Evolutionary conservation across 2,329 filamentous ascomycete genomes (phyloP).

Genomic region (Diaporthe australafricana): DNA sequence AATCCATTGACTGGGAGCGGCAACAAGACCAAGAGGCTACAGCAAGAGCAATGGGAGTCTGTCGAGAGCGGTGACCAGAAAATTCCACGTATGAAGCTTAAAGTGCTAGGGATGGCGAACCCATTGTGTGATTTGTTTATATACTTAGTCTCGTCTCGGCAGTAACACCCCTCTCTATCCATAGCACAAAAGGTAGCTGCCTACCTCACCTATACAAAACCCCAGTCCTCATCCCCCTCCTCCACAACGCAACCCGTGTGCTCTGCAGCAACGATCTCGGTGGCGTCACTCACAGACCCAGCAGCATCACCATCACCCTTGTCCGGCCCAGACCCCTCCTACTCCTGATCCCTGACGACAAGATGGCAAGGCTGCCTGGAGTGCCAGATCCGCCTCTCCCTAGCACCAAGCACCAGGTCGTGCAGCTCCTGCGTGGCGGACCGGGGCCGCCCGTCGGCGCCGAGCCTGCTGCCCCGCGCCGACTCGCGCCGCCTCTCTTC

Average conservation of each 20-base stretch:
- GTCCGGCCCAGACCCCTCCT: constrained; percentile 12
- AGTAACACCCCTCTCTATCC: not conserved
- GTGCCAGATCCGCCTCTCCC: constrained; percentile 74
- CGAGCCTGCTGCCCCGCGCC: constrained; percentile 41
- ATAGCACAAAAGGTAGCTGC: not conserved
- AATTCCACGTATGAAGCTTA: no score
- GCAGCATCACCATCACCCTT: not conserved
- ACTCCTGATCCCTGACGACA: constrained; percentile 60
- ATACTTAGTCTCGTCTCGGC: not conserved
- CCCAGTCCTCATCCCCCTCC: not conserved
- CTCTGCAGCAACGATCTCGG: not conserved
- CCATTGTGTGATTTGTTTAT: not conserved
- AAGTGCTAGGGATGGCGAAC: not conserved
- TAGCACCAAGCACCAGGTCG: constrained; percentile 68
- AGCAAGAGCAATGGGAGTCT: no score
- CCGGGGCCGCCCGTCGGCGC: constrained; percentile 49
- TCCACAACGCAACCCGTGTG: no score
- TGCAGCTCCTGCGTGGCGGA: constrained; percentile 68
- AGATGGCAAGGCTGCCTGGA: constrained; percentile 68
- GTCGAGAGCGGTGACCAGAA: no score
- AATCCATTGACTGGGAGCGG: no score
- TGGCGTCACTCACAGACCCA: not conserved
- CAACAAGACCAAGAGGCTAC: no score
- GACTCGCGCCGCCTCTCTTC: constrained; percentile 45
- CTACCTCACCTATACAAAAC: constrained; percentile 1